Base-by-base conservation (phyloP, 2,329 filamentous ascomycete species). In the Penicillium sclerotigenum region DNA sequence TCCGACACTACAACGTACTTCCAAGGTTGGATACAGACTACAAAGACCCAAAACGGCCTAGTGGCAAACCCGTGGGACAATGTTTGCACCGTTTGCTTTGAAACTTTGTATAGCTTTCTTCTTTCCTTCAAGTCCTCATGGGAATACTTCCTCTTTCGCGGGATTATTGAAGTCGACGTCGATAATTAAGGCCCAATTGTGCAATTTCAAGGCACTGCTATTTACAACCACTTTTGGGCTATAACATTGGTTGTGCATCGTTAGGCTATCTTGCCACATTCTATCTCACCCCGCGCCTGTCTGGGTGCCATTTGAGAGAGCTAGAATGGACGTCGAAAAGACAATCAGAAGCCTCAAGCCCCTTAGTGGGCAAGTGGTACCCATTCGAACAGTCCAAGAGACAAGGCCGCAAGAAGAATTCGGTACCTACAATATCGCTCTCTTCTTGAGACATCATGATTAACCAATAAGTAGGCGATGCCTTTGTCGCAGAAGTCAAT, bases 331-430 rank as follows among this genome's bases (percentile, higher is more conserved):
- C 22, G 47, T 62, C 5, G 51, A 60, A 41, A 54, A 63, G 33
- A 53, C 59, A 8, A 38, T 75, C 31, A 60, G 61, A 24, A 57
- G 47, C 28, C 58, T 75, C 18, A 48, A 59, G 45, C 71, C 74
- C 43, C 59, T 74, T 8, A 33, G 57, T 5, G 75, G 75, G 31
- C 43, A 67, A n/a, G 66, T 78, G 31, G 56, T 71, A 33, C 71
- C 76, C 14, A 67, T 79, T 45, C 74, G 71, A 56, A 78, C 77
- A 0, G 66, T 79, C 9, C 76, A 79, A 52, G 75, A 79, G 60
- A 73, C 72, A 13, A 67, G 66, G 14, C 70, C 76, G 0, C 63
- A 59, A 5, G 73, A 77, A 58, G 73, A 74, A 26, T 77, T 73
- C 53, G 74, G 77, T 79, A 63, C 8, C 28, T 28, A 38, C 24